Evolutionary conservation across 164 flowering plant genomes (phyloP).

Genomic region (Litsea cubeba): DNA sequence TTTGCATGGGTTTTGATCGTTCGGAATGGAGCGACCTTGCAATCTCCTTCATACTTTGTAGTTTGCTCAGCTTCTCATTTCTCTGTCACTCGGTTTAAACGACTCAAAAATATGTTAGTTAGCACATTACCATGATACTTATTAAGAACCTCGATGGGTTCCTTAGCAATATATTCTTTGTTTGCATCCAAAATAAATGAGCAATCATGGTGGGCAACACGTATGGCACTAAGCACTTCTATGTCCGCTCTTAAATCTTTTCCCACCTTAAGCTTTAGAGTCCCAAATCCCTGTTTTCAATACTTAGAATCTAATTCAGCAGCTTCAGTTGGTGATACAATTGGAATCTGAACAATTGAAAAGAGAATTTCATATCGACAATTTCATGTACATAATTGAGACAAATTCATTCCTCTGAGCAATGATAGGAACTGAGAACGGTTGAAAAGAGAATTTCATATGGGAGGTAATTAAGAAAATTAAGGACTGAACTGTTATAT

Average conservation of each 20-base stretch:
- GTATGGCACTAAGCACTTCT: no score
- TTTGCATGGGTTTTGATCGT: no score
- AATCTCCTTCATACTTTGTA: no score
- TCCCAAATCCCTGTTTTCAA: conserved; percentile 62
- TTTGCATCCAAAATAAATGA: conserved; percentile 83
- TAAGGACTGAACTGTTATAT: no score
- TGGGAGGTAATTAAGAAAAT: no score
- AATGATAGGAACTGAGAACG: not conserved
- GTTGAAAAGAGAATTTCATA: not conserved
- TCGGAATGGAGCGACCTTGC: no score
- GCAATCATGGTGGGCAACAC: conserved; percentile 37
- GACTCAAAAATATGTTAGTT: not conserved
- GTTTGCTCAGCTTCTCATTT: no score
- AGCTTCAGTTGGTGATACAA: conserved; percentile 69
- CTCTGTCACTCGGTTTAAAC: no score
- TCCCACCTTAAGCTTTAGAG: conserved; percentile 26
- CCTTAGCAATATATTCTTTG: conserved; percentile 68
- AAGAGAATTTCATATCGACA: no score
- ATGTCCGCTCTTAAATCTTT: no score
- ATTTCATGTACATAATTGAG: not conserved
- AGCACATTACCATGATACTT: conserved; percentile 53
- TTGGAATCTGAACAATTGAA: conserved; percentile 63
- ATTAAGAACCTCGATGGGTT: conserved; percentile 78
- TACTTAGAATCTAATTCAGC: conserved; percentile 63
- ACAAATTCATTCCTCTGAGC: not conserved